These are phyloP conservation scores for Chlamydomonas reinhardtii DNA, from an alignment of 163 green algal species.

Conservation along the genomic window DNA sequence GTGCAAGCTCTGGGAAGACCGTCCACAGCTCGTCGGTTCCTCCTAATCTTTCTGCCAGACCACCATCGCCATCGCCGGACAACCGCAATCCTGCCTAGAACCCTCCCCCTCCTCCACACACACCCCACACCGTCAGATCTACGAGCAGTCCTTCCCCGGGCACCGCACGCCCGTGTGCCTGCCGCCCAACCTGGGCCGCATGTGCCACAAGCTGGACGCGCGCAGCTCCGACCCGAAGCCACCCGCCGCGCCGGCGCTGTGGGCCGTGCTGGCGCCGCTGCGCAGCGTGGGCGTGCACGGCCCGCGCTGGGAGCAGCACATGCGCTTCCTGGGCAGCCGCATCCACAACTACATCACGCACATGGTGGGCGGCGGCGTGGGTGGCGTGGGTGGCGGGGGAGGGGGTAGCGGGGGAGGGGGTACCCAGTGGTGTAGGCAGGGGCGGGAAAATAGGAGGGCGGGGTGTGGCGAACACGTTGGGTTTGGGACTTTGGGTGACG, in stretches of 20 bases:
- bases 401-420: neutral
- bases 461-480: no score
- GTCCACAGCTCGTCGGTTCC: no score
- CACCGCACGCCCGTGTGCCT: constrained; percentile 15
- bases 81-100: no score
- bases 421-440: no score
- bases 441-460: no score
- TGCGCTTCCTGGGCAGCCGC: neutral
- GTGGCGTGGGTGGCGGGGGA: neutral
- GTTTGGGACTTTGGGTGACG: no score
- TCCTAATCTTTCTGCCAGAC: no score
- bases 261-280: constrained; percentile 1
- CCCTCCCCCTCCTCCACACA: neutral
- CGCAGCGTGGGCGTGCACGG: constrained; percentile 9
- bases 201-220: neutral
- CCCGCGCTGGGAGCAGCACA: constrained; percentile 24
- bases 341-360: constrained; percentile 8
- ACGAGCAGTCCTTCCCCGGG: constrained; percentile 15
- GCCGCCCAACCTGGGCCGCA: neutral
- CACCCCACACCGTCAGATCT: neutral
- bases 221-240: neutral
- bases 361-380: constrained; percentile 1
- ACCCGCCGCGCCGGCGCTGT: constrained; percentile 7
- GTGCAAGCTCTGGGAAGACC: no score
- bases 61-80: no score